Evolutionary conservation across 768 basidiomycete genomes (phyloP), one percentile per base, ranked within the genome.

Genomic region (Fibroporia radiculosa): DNA sequence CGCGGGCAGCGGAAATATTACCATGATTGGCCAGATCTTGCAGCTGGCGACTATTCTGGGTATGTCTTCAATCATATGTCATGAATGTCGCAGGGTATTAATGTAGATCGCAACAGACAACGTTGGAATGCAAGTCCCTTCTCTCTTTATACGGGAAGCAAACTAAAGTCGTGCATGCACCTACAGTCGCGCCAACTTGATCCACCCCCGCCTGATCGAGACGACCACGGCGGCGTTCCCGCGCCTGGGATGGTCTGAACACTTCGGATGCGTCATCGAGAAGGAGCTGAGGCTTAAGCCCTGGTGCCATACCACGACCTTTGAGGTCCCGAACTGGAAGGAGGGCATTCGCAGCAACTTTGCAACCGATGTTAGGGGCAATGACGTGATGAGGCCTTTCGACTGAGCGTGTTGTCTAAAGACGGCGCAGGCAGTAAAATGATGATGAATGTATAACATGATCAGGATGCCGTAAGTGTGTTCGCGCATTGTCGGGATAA

Each of bases 251-350:
- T 75, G 74, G 72, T 66, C 68, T 3, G 62, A 66, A 50, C 59
- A 63, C 47, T 75, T 75, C 45, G 67, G 63, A 5, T 42, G 50
- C 16, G 66, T 68, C 26, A 65, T 76, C 48, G 68, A 71, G 56
- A 63, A 62, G 47, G 73, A 76, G 56, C 58, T 73, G 29, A 25
- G 54, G 23, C 57, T 68, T 37, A 74, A 75, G 52, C 72, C 71
- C 24, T 75, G 72, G 73, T 73, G 70, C 56, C 71, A 74, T 56
- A 65, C 66, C n/a, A 56, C 68, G 26, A 64, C 69, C 25, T 75
- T 74, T 48, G 74, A 74, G 50, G 51, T 64, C 4, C 68, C 73
- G 7, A 60, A 60, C 49, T 74, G 71, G 72, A 64, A 56, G 52
- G 52, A 58, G 39, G 72, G 72, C 13, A 61, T 63, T n/a, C 52